Evolutionary conservation across 2,329 filamentous ascomycete genomes (phyloP), one percentile per base, ranked within the genome.

Genomic region (Epicoccum nigrum): DNA sequence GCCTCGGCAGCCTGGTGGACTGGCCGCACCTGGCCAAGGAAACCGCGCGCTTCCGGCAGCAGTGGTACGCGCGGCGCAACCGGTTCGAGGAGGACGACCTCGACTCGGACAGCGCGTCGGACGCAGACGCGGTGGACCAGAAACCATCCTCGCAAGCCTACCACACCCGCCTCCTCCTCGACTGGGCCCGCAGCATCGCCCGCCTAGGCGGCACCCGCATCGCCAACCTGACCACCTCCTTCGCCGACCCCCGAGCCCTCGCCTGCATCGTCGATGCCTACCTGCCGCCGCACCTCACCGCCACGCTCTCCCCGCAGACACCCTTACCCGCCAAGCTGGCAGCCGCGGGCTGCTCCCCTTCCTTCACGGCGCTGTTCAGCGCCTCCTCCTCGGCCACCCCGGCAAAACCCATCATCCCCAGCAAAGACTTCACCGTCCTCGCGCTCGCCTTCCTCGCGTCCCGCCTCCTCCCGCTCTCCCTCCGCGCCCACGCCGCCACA

Each of bases 371-470:
- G 42, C 76, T 79, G 44, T 78, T 80, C 55, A 61, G 64, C 6
- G 54, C 65, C 4, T 55, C 59, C 19, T 12, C 34, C 3, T 28
- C 23, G 11, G n/a, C 7, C 64, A 66, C 16, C 48, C 41, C 7
- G 23, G 52, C 57, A 5, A 40, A 60, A 13, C 60, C 57, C 4
- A 71, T 74, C 20, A 77, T 85, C 19, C 81, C 83, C 11, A 78
- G 80, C 48, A 73, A 73, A 20, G 77, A 81, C 58, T 85, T 83
- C 55, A 83, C 81, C 0, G 65, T 85, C 20, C 78, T 81, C 2
- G 78, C 81, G 2, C 77, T 87, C 7, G 77, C 83, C 4, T 86
- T 86, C 64, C 77, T 87, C 5, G 83, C 82, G 33, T 84, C 81
- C 4, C 77, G 83, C 32, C 71, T 86, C 1, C 72, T 86, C 3